Conservation (phyloP, 371 early-diverging fungal species). For the Mucor mucedo region DNA sequence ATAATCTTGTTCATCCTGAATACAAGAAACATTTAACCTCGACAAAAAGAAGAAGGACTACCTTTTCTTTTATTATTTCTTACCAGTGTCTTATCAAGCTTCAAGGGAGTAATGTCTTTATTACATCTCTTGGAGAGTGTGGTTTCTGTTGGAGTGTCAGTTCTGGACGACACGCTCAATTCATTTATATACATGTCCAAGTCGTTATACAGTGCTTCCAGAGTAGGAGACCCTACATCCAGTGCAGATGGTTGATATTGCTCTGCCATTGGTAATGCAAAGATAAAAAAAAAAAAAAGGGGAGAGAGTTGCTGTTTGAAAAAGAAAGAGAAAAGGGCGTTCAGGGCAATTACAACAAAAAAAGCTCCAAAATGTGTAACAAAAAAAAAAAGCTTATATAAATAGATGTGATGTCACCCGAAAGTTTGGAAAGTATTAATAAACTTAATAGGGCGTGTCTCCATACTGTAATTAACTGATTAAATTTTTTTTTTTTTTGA, state of each 20-base stretch:
- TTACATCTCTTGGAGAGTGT: not conserved
- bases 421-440: too few species aligned
- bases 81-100: conserved; percentile 15
- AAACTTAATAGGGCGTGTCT: too few species aligned
- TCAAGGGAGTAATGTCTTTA: conserved; percentile 22
- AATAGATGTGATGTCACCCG: too few species aligned
- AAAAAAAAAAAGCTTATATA: too few species aligned
- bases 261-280: conserved; percentile 1
- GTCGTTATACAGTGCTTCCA: conserved; percentile 45
- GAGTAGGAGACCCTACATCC: conserved; percentile 27
- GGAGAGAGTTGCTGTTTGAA: not conserved
- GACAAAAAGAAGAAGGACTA: not conserved
- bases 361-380: too few species aligned
- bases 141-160: not conserved
- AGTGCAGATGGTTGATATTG: conserved; percentile 5
- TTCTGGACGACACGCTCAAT: conserved; percentile 9
- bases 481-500: too few species aligned
- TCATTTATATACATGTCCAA: conserved; percentile 45
- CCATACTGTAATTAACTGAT: too few species aligned
- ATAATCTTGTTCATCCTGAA: conserved; percentile 3
- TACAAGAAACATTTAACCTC: too few species aligned
- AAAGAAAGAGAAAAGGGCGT: conserved; percentile 7
- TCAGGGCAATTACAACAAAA: conserved; percentile 1
- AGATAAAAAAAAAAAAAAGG: not conserved
- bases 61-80: not conserved